Base-by-base conservation (phyloP, 768 basidiomycete genomes). In the Boletus tomentosulus region DNA sequence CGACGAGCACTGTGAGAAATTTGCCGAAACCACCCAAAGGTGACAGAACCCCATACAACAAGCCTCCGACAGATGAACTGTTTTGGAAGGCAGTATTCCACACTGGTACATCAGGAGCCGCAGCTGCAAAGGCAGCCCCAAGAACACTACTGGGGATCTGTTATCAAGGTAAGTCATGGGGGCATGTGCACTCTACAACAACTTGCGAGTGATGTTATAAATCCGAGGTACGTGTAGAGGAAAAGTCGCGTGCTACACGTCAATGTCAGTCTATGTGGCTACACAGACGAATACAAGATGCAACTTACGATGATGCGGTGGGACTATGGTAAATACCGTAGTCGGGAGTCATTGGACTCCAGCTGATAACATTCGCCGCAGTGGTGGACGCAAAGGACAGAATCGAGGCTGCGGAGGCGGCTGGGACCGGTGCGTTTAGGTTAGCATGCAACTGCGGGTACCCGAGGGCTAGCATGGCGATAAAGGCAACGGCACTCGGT, bases 391-490 rank as follows among this genome's bases (percentile, higher is more conserved):
- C 71, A 60, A 76, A 81, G 3, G 78, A 75, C 33, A 81, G 57
- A 1, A 80, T 59, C 1, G 60, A 55, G 1, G 70, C 57, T 2
- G 69, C 60, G 0, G 72, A 71, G 2, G 76, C 72, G 3, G 73
- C 63, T 0, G 60, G 59, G 9, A 60, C 76, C 11, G 75, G 74
- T 4, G 76, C 51, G 4, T 45, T 54, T 37, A 67, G 77, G 47
- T 74, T 81, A n/a, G 57, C 59, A 12, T 68, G 71, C n/a, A 93
- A 68, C 55, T 89, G 78, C 47, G 87, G 84, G 1, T 84, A 89
- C 0, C 87, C 83, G n/a, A 88, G 70, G 1, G 84, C 88, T 1
- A 87, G 65, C 33, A 82, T 82, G 44, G 87, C 75, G 27, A 90
- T 65, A 66, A 85, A 91, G 6, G 83, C 78, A 42, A 92, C 66